Evolutionary conservation across 257 asterid species (phyloP).

Genomic region (Solanum corneliomulleri): DNA sequence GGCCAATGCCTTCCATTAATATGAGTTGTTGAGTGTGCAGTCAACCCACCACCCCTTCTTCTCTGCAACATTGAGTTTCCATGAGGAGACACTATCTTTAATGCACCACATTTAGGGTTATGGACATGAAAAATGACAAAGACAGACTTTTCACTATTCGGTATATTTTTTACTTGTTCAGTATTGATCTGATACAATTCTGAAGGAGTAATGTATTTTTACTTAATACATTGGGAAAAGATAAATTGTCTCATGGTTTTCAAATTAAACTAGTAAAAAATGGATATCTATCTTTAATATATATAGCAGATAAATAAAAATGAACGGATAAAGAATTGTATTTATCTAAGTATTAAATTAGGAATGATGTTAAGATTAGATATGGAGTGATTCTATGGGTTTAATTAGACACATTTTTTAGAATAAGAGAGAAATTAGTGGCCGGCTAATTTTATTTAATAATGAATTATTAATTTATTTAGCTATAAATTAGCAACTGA

Average conservation of each 20-base stretch:
- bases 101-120: slow-evolving; percentile 34
- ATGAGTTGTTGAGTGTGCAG: slow-evolving; percentile 36
- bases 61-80: slow-evolving; percentile 16
- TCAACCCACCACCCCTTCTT: slow-evolving; percentile 34
- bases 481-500: not conserved
- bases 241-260: no score
- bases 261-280: no score
- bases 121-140: not conserved
- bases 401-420: no score
- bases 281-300: not conserved
- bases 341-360: not conserved
- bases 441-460: not conserved
- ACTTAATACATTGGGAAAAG: not conserved
- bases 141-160: not conserved
- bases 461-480: not conserved
- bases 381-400: not conserved
- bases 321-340: not conserved
- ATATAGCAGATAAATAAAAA: not conserved
- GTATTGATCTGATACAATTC: not conserved
- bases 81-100: slow-evolving; percentile 30
- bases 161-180: not conserved
- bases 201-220: no score
- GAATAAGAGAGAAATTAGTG: not conserved
- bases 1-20: slow-evolving; percentile 26
- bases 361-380: not conserved